Conservation (phyloP, 1,139 yeast species). For the Sporopachydermia cereana region DNA sequence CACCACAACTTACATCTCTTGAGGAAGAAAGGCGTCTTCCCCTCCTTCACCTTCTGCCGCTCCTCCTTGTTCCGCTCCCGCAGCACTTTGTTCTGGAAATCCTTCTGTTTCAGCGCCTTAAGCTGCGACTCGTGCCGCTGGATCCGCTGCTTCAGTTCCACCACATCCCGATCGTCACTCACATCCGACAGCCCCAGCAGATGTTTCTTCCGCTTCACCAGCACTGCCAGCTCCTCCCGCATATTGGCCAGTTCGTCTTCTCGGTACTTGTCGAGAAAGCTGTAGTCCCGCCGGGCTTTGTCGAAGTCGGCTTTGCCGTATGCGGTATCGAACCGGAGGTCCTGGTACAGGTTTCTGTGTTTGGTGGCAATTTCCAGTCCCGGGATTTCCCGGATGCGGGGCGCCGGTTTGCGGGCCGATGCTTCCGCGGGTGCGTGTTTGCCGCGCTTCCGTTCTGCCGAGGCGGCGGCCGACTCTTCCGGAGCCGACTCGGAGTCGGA, state of each 20-base stretch:
- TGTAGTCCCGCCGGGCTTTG: conserved; percentile 59
- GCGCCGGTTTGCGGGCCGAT: conserved; percentile 62
- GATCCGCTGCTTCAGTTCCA: conserved; percentile 30
- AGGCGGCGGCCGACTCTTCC: conserved; percentile 11
- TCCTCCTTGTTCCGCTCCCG: conserved; percentile 36
- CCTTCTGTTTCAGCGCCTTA: conserved; percentile 66
- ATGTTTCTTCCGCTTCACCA: conserved; percentile 39
- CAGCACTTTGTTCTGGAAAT: conserved; percentile 57
- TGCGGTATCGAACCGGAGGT: conserved; percentile 83
- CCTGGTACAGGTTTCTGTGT: conserved; percentile 43
- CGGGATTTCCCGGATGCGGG: conserved; percentile 60
- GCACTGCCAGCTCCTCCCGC: conserved; percentile 31
- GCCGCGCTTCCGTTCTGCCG: conserved; percentile 5
- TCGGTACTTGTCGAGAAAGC: conserved; percentile 78
- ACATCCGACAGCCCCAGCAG: conserved; percentile 37
- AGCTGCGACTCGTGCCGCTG: conserved; percentile 58
- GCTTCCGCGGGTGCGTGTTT: conserved; percentile 68
- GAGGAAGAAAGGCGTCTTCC: conserved; percentile 47
- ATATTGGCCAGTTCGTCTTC: conserved; percentile 56
- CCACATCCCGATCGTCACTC: conserved; percentile 37
- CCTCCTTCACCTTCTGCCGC: conserved; percentile 33
- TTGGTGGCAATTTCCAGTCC: conserved; percentile 41
- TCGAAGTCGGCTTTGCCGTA: conserved; percentile 70
- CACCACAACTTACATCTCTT: conserved; percentile 36
- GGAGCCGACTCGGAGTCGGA: conserved; percentile 17